These are phyloP conservation scores for Neoscytalidium dimidiatum DNA, from an alignment of 2,329 filamentous ascomycete genomes.

Conservation along the genomic window DNA sequence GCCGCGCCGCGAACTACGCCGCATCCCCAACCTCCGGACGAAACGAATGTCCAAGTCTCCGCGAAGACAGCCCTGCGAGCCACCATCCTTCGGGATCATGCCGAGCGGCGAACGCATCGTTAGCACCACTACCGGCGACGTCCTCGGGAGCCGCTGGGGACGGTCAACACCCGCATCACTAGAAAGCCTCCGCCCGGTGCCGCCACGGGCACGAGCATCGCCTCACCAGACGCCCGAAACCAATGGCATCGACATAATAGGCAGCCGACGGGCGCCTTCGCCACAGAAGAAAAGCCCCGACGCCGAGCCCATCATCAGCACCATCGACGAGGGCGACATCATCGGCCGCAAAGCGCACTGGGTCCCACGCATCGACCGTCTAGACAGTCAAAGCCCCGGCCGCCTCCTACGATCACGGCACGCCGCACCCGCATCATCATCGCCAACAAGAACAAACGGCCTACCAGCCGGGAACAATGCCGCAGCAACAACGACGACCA, in stretches of 20 bases:
- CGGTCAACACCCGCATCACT: neutral
- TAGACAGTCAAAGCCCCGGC: neutral
- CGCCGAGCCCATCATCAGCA: slow-evolving; percentile 5
- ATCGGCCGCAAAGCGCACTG: neutral
- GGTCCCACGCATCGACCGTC: slow-evolving; percentile 1
- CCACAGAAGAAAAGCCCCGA: neutral
- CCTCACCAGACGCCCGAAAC: neutral
- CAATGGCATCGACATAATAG: neutral
- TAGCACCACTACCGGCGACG: slow-evolving; percentile 7
- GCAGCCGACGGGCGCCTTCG: neutral
- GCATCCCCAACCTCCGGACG: neutral
- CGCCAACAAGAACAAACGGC: neutral
- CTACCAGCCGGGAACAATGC: neutral
- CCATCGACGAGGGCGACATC: slow-evolving; percentile 13
- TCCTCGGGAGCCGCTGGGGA: slow-evolving; percentile 6
- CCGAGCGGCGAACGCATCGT: slow-evolving; percentile 1
- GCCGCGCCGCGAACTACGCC: neutral
- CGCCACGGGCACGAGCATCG: neutral
- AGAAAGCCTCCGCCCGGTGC: neutral
- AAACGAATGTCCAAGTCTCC: neutral
- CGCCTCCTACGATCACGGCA: neutral
- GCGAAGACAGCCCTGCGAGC: neutral
- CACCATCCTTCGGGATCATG: neutral
- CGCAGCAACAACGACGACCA: neutral
- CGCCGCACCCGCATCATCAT: neutral